Evolutionary conservation across 208 protist genomes (phyloP).

Genomic region (Trypanosoma theileri): DNA sequence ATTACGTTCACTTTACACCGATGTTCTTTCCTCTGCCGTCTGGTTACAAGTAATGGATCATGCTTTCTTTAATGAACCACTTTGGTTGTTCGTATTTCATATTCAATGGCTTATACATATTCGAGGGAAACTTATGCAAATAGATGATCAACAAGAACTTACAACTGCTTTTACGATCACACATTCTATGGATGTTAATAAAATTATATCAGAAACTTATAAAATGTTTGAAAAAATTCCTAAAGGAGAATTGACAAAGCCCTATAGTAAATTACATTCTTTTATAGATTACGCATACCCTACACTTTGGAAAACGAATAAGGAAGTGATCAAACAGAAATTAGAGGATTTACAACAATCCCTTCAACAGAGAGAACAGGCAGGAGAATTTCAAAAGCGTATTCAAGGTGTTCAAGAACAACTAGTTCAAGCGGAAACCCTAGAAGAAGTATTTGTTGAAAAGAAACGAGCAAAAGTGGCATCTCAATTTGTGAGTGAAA

Average conservation of each 20-base stretch:
- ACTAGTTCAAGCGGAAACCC: conserved; percentile 30
- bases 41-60: conserved; percentile 93
- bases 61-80: conserved; percentile 54
- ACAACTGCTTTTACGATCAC: conserved; percentile 32
- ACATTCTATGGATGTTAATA: conserved; percentile 36
- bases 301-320: conserved; percentile 35
- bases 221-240: conserved; percentile 30
- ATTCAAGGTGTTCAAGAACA: conserved; percentile 35
- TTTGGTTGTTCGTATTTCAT: conserved; percentile 87
- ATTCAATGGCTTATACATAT: conserved; percentile 40
- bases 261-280: conserved; percentile 24
- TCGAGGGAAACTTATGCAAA: conserved; percentile 39
- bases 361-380: conserved; percentile 29
- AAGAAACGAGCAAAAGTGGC: conserved; percentile 60
- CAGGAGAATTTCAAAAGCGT: conserved; percentile 26
- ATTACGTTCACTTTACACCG: conserved; percentile 67
- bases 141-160: conserved; percentile 43
- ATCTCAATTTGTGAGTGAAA: conserved; percentile 39
- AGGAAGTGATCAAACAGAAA: conserved; percentile 40
- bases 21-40: conserved; percentile 65
- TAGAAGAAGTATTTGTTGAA: conserved; percentile 53
- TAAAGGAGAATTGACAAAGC: conserved; percentile 17
- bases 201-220: conserved; percentile 59
- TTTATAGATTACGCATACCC: conserved; percentile 57
- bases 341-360: conserved; percentile 52